Conservation (phyloP, 495 filamentous ascomycete species). For the Aspergillus olivimuriae region DNA sequence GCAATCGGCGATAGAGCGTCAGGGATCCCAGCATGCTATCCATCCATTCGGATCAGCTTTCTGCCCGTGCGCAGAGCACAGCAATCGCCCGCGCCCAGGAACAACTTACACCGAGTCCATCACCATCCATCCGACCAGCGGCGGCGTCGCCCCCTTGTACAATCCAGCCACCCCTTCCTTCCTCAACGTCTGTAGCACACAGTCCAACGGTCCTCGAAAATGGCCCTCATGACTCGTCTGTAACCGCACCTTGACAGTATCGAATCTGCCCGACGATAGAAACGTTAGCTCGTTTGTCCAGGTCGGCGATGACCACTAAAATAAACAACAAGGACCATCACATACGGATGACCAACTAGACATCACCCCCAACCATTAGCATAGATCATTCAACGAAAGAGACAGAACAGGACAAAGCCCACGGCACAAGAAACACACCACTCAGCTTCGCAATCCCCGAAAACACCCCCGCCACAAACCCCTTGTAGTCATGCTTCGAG, state of each 20-base stretch:
- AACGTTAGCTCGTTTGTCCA: no score
- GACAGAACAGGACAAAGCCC: no score
- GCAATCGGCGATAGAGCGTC: conserved; percentile 75
- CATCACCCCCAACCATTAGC: no score
- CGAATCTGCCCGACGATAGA: conserved; percentile 51
- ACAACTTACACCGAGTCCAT: conserved; percentile 75
- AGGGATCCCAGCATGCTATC: conserved; percentile 81
- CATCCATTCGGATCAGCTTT: background rate
- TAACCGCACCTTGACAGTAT: conserved; percentile 92
- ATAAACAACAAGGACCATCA: conserved; percentile 4
- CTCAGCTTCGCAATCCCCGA: conserved; percentile 86
- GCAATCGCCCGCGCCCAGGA: background rate
- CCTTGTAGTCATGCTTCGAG: conserved; percentile 61
- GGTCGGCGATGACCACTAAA: no score
- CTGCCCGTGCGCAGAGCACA: background rate
- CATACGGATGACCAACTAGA: conserved; percentile 66
- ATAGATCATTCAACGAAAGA: no score
- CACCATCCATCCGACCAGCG: conserved; percentile 93
- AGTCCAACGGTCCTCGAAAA: conserved; percentile 84
- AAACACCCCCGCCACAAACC: conserved; percentile 91
- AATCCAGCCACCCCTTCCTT: conserved; percentile 73
- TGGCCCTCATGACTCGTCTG: conserved; percentile 75
- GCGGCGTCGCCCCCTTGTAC: conserved; percentile 87
- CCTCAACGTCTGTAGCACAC: conserved; percentile 69
- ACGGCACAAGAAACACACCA: conserved; percentile 47